Evolutionary conservation across 176 grass and related monocot species (phyloP).

Genomic region (Musa troglodytarum): DNA sequence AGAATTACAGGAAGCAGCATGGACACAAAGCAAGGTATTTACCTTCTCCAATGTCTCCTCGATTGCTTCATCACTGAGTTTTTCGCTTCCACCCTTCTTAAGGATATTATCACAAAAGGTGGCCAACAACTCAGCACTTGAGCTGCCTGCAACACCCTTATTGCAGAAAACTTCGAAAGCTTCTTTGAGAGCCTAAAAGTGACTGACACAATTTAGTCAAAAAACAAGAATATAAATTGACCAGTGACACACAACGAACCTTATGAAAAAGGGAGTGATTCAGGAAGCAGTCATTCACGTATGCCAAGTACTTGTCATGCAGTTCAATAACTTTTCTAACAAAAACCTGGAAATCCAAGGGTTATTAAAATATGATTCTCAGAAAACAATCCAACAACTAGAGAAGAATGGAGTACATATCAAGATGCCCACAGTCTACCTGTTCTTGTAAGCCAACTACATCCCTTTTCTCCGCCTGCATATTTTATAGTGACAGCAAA

Average conservation of each 20-base stretch:
- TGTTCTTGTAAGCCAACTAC: slow-evolving; percentile 81
- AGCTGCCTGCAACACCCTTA: slow-evolving; percentile 83
- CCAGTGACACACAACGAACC: slow-evolving; percentile 28
- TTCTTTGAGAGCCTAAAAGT: slow-evolving; percentile 74
- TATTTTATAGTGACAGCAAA: background rate
- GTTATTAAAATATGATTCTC: slow-evolving; percentile 5
- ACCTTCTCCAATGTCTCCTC: slow-evolving; percentile 99
- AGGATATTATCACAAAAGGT: slow-evolving; percentile 96
- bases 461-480: slow-evolving; percentile 82
- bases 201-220: background rate
- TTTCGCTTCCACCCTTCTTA: slow-evolving; percentile 95
- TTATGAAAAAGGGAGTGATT: slow-evolving; percentile 95
- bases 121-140: slow-evolving; percentile 82
- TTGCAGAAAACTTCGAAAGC: slow-evolving; percentile 99
- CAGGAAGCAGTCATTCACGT: slow-evolving; percentile 89
- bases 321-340: slow-evolving; percentile 94
- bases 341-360: slow-evolving; percentile 52
- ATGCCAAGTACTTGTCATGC: slow-evolving; percentile 90
- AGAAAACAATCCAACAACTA: background rate
- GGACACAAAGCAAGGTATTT: background rate
- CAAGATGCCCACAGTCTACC: slow-evolving; percentile 23
- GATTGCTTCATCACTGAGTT: slow-evolving; percentile 97
- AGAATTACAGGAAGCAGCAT: background rate
- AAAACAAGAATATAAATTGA: background rate
- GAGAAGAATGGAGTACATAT: slow-evolving; percentile 7